phyloP scores from a whole-genome alignment of 2,329 filamentous ascomycete genomes.

The Calonectria leucothoes region DNA sequence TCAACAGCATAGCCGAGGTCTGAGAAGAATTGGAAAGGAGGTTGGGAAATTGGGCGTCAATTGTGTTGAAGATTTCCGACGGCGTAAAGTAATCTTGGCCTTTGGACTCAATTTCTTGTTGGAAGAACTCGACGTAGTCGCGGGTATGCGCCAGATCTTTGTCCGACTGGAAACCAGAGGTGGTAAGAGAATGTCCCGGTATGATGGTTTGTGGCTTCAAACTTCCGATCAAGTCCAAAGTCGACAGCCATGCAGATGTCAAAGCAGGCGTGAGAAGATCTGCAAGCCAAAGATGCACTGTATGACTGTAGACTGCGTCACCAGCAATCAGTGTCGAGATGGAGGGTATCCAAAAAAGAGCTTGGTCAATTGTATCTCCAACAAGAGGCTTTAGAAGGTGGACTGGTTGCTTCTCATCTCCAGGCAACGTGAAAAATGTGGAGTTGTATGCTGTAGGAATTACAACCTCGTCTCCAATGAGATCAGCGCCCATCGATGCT shows the following conservation, averaged over 20 bases:
- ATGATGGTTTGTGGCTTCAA: constrained; percentile 14
- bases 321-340: constrained; percentile 25
- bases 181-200: constrained; percentile 17
- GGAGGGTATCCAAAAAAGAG: constrained; percentile 28
- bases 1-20: constrained; percentile 8
- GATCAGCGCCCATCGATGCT: constrained; percentile 2
- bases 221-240: constrained; percentile 7
- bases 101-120: constrained; percentile 18
- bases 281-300: constrained; percentile 24
- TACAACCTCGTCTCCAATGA: constrained; percentile 1
- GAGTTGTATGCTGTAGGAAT: constrained; percentile 22
- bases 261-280: constrained; percentile 18
- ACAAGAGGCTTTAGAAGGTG: constrained; percentile 22
- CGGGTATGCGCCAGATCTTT: constrained; percentile 14
- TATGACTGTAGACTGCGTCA: constrained; percentile 22
- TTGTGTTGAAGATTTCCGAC: constrained; percentile 3
- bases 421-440: constrained; percentile 26
- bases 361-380: constrained; percentile 27
- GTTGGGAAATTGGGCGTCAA: constrained; percentile 11
- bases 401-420: constrained; percentile 18
- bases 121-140: constrained; percentile 15
- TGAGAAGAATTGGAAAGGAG: not conserved
- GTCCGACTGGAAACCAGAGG: not conserved
- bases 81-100: constrained; percentile 19
- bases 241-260: constrained; percentile 20